These are phyloP conservation scores for Sporothrix sp. DNA, from an alignment of 2,329 filamentous ascomycete species.

Conservation along the genomic window DNA sequence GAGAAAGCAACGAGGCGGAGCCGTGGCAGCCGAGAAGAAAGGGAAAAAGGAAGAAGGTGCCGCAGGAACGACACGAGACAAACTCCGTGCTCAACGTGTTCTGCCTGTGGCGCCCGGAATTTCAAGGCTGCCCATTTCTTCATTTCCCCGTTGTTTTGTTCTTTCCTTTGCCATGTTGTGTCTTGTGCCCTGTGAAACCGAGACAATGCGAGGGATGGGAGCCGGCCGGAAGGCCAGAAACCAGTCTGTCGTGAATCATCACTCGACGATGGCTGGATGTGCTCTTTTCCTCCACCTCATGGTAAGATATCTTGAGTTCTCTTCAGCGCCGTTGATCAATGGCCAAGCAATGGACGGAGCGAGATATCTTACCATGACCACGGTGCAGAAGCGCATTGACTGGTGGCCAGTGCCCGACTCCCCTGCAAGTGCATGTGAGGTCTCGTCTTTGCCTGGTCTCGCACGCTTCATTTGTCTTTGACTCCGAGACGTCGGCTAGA, in stretches of 20 bases:
- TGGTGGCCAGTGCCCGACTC: no score
- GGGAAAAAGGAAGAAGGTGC: not conserved
- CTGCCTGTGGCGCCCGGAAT: not conserved
- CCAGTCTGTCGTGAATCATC: not conserved
- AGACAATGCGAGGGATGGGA: conserved; percentile 2
- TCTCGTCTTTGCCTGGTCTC: no score
- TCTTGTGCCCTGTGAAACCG: conserved; percentile 15
- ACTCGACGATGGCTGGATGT: no score
- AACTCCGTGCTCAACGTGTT: not conserved
- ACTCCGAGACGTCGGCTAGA: no score
- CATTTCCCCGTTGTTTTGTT: not conserved
- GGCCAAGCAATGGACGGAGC: no score
- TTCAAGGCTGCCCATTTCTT: not conserved
- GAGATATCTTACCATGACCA: no score
- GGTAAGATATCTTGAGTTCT: not conserved
- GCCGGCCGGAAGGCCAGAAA: not conserved
- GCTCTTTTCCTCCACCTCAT: no score
- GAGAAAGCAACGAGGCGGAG: not conserved
- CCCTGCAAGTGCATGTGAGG: no score
- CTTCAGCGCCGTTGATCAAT: not conserved
- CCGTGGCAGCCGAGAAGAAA: no score
- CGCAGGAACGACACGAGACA: not conserved
- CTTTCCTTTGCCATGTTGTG: not conserved
- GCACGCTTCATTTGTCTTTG: no score
- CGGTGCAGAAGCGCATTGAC: no score